These are phyloP conservation scores for Barnettozyma siamensis DNA, from an alignment of 805 yeast species.

Conservation along the genomic window DNA sequence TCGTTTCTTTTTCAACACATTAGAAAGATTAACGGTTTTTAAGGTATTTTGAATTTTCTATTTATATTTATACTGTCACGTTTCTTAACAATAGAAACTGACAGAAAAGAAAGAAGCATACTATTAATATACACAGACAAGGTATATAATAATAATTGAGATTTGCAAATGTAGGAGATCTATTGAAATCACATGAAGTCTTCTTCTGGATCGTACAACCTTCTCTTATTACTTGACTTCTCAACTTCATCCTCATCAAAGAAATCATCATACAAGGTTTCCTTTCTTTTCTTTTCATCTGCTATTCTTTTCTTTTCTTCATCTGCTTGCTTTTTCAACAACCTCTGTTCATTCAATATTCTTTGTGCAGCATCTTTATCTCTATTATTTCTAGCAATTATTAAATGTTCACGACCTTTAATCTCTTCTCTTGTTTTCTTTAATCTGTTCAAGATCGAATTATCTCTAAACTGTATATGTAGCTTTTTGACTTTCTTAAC, in stretches of 20 bases:
- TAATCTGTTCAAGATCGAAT: conserved; percentile 52
- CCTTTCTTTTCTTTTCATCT: conserved; percentile 34
- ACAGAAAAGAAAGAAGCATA: conserved; percentile 2
- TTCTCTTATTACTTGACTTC: conserved; percentile 39
- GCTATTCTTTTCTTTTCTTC: conserved; percentile 33
- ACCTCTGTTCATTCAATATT: conserved; percentile 23
- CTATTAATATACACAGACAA: background rate
- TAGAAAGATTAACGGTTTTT: background rate
- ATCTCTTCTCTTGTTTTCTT: conserved; percentile 59
- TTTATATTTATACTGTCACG: conserved; percentile 3
- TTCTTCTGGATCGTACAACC: conserved; percentile 51
- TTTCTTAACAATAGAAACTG: background rate
- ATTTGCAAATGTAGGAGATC: background rate
- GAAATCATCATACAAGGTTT: conserved; percentile 42
- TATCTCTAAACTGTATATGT: conserved; percentile 51
- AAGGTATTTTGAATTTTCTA: conserved; percentile 1
- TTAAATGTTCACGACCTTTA: conserved; percentile 26
- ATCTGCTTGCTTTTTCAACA: conserved; percentile 24
- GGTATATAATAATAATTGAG: background rate
- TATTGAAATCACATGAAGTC: conserved; percentile 39
- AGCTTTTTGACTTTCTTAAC: conserved; percentile 46
- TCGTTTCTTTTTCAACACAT: background rate
- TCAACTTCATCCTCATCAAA: conserved; percentile 41
- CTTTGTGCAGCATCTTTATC: conserved; percentile 27
- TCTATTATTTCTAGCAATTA: conserved; percentile 35